Base-by-base conservation (phyloP, 164 flowering plant genomes). In the Vitis labrusca region DNA sequence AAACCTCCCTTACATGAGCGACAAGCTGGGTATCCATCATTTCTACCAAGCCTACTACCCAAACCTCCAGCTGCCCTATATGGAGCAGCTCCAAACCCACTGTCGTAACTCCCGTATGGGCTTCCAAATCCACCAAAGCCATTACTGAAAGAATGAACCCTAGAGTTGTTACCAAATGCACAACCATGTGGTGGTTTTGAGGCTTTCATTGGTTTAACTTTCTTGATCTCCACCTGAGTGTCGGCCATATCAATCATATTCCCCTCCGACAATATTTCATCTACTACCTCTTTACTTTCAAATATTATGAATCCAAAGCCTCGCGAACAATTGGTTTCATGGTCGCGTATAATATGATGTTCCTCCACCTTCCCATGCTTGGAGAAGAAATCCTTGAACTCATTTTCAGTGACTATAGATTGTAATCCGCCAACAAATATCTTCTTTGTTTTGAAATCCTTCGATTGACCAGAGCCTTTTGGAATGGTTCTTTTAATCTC, bases 1-100 rank as follows among this genome's bases (percentile, higher is more conserved):
- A 89, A 19, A 92, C 97, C 84, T 92, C 96, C 76, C 86, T 91
- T 48, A 91, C 97, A 60, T 92, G 97, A 13, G 96, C 97, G 32
- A 92, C 90, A 17, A 92, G 75, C 74, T 92, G 96, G 16, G 97
- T 92, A 58, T 90, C 79, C 84, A 52, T 84, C 81, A 67, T 75
- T 83, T 52, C 80, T 80, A 66, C 88, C 87, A 73, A 80, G 71
- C 75, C 91, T 85, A 79, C 79, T 67, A 10, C 80, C 75, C 60
- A 77, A 59, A 63, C 80, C 73, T 50, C 76, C 83, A 64, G 73
- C 63, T 9, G 78, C 68, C 85, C 91, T 84, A 85, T 77, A 83
- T n/a, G 91, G 68, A 71, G 81, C 74, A 70, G 86, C 77, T 58
- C 85, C 84, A 68, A 72, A 80, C 17, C 83, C 78, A 12, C 80